Conservation (phyloP, 192 early-diverging fungal genomes). For the Coemansia sp. region DNA sequence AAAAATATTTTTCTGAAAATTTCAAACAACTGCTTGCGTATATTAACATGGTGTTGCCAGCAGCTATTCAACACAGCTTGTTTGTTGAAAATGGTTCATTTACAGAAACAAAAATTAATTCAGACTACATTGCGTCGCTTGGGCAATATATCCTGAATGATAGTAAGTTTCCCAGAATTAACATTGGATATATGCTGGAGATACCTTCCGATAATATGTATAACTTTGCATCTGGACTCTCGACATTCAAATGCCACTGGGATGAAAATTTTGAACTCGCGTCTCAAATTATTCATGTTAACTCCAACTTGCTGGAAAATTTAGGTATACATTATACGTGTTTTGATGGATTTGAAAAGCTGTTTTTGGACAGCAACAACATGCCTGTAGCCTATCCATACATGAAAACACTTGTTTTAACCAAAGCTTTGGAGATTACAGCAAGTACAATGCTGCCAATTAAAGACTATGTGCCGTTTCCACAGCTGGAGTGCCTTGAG, state of each 20-base stretch:
- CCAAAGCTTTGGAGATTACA: neutral
- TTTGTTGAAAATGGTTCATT: neutral
- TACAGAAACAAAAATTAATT: neutral
- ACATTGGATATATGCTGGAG: neutral
- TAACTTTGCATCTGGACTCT: neutral
- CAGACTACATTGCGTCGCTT: neutral
- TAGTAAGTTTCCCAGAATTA: neutral
- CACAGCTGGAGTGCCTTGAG: neutral
- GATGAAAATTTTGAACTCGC: neutral
- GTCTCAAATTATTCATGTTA: constrained; percentile 1
- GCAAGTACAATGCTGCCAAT: neutral
- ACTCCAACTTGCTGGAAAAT: neutral
- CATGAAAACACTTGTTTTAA: neutral
- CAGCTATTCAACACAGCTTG: neutral
- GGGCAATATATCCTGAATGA: neutral
- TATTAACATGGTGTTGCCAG: neutral
- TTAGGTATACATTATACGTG: neutral
- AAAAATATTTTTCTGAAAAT: neutral
- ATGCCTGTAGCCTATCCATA: neutral
- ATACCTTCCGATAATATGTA: neutral
- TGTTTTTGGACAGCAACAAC: neutral
- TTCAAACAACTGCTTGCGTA: neutral
- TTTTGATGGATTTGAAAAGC: neutral
- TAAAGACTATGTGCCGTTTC: neutral
- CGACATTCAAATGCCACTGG: constrained; percentile 6